Percentiles rank a stretch among this genome's conserved stretches.
Conservation (phyloP, 176 grass and related monocot genomes). For the Paspalum notatum region DNA sequence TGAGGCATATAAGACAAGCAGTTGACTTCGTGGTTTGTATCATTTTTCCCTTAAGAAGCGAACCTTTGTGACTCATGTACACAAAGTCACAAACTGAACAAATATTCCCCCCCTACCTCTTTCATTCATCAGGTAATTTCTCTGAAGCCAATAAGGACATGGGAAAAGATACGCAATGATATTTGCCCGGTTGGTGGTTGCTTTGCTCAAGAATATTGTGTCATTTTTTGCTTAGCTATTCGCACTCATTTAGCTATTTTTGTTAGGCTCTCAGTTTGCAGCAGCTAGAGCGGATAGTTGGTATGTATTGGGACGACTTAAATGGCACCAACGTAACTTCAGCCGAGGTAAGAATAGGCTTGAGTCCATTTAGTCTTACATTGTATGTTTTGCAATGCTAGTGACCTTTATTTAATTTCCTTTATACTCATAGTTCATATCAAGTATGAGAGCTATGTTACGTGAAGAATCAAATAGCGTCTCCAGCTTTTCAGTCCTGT, state of each 20-base stretch:
- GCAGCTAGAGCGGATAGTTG: conserved; percentile 79
- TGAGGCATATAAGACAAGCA: conserved; percentile 84
- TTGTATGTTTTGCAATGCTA: conserved; percentile 19
- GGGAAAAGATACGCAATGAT: conserved; percentile 74
- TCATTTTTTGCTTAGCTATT: not conserved
- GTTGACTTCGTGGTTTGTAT: conserved; percentile 75
- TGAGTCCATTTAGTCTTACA: not conserved
- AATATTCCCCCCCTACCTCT: conserved; percentile 21
- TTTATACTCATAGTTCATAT: conserved; percentile 52
- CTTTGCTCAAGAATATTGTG: conserved; percentile 20
- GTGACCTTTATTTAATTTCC: not conserved
- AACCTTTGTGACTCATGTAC: conserved; percentile 5
- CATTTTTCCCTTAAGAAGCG: not conserved
- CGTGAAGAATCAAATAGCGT: conserved; percentile 68
- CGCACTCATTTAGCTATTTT: conserved; percentile 29
- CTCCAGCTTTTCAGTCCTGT: conserved; percentile 52
- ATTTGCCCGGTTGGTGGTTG: conserved; percentile 65
- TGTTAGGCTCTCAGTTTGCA: conserved; percentile 79
- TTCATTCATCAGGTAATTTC: conserved; percentile 61
- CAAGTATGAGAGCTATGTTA: conserved; percentile 66
- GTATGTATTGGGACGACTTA: conserved; percentile 90
- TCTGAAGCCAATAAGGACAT: conserved; percentile 72
- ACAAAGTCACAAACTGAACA: conserved; percentile 7
- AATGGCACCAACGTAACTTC: conserved; percentile 74
- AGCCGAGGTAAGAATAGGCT: conserved; percentile 50